Conservation (phyloP, 2,329 filamentous ascomycete species). For the Alternaria burnsii region DNA sequence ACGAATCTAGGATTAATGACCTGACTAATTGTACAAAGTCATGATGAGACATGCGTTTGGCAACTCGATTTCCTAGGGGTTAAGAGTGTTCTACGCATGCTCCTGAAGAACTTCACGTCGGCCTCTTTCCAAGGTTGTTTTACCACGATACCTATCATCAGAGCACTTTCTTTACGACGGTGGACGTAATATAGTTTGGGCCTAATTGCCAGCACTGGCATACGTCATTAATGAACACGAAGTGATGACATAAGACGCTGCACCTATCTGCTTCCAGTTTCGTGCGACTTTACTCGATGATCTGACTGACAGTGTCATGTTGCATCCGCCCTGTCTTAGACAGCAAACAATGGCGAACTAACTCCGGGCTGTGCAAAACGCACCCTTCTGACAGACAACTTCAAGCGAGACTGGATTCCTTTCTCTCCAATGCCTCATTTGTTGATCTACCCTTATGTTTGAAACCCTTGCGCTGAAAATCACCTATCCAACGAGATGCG, state of each 20-base stretch:
- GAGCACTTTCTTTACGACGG: neutral
- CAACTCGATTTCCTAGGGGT: neutral
- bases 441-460: neutral
- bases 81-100: neutral
- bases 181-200: neutral
- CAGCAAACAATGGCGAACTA: neutral
- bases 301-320: too few species aligned
- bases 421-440: neutral
- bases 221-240: neutral
- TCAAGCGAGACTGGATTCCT: neutral
- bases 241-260: neutral
- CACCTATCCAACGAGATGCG: neutral
- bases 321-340: too few species aligned
- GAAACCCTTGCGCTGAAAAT: neutral
- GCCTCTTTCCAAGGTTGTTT: neutral
- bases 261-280: neutral
- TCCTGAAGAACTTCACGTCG: neutral
- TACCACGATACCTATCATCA: neutral
- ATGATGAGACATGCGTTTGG: neutral
- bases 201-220: neutral
- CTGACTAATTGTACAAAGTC: neutral
- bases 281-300: neutral
- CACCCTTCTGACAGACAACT: neutral
- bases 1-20: neutral
- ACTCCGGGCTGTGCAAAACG: neutral